Evolutionary conservation across 306 rosid species (phyloP).

Genomic region (Corylus heterophylla): DNA sequence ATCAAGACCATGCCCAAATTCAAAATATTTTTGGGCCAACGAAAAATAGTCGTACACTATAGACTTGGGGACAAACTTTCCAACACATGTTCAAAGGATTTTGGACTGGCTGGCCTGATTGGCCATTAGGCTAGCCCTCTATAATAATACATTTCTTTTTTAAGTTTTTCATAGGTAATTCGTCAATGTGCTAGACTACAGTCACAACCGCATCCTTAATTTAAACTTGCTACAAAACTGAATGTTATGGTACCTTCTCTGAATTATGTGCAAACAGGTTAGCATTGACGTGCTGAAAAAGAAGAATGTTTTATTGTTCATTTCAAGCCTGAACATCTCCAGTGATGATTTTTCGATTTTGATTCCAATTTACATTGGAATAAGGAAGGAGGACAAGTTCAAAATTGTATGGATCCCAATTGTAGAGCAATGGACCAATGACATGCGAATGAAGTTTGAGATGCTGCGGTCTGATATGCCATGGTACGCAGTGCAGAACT

Average conservation of each 20-base stretch:
- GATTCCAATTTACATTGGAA: background rate
- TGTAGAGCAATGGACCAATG: constrained; percentile 4
- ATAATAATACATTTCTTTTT: no score
- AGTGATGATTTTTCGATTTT: no score
- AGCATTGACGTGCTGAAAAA: constrained; percentile 18
- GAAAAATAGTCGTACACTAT: no score
- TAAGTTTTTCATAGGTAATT: no score
- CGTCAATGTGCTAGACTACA: no score
- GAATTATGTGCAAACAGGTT: constrained; percentile 10
- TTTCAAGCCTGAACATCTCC: constrained; percentile 19
- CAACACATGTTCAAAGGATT: constrained; percentile 16
- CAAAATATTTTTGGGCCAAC: no score
- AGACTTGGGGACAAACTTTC: no score
- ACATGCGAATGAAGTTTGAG: background rate
- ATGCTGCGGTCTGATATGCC: constrained; percentile 4
- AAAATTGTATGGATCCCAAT: background rate
- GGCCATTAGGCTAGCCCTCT: background rate
- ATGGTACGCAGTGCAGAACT: constrained; percentile 20
- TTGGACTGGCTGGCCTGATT: no score
- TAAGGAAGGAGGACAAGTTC: background rate
- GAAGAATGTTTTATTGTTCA: constrained; percentile 27
- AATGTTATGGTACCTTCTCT: no score
- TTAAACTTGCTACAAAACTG: no score
- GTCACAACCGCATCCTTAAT: no score
- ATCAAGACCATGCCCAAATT: no score